These are phyloP conservation scores for Fragosphaeria purpurea DNA, from an alignment of 2,329 filamentous ascomycete genomes.

Conservation along the genomic window DNA sequence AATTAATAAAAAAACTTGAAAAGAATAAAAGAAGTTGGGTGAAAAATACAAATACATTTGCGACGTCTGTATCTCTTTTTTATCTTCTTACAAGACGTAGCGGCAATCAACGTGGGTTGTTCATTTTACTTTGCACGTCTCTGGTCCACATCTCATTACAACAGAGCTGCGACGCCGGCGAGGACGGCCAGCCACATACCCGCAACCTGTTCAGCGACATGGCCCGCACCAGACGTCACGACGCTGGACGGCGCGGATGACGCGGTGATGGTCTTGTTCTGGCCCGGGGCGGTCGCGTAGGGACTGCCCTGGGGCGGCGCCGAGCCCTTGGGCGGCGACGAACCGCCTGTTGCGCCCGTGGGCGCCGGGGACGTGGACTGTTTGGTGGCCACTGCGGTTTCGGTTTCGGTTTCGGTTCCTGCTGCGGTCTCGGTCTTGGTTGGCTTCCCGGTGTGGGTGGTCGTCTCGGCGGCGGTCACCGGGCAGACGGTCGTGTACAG, in stretches of 20 bases:
- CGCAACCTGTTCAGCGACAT: not conserved
- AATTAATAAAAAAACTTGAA: too few species aligned
- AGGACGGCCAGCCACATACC: not conserved
- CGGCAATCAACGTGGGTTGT: too few species aligned
- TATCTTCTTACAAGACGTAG: too few species aligned
- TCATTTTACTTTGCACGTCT: too few species aligned
- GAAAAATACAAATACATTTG: too few species aligned
- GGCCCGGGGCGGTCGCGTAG: not conserved
- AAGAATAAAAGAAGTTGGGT: too few species aligned
- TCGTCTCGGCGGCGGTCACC: conserved; percentile 15
- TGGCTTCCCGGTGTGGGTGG: not conserved
- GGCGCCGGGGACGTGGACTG: too few species aligned
- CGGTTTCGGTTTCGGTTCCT: not conserved
- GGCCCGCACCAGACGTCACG: conserved; percentile 5
- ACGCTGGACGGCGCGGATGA: not conserved
- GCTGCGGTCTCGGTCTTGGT: not conserved
- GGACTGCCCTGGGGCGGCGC: too few species aligned
- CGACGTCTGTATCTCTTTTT: too few species aligned
- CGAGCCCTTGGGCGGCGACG: too few species aligned
- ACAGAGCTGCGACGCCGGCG: conserved; percentile 1
- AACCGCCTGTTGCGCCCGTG: too few species aligned
- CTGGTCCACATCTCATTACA: not conserved
- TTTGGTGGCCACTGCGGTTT: too few species aligned
- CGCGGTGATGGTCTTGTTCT: not conserved
- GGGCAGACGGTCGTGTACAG: conserved; percentile 31